Evolutionary conservation across 176 grass and related monocot genomes (phyloP).

Genomic region (Otatea glauca): DNA sequence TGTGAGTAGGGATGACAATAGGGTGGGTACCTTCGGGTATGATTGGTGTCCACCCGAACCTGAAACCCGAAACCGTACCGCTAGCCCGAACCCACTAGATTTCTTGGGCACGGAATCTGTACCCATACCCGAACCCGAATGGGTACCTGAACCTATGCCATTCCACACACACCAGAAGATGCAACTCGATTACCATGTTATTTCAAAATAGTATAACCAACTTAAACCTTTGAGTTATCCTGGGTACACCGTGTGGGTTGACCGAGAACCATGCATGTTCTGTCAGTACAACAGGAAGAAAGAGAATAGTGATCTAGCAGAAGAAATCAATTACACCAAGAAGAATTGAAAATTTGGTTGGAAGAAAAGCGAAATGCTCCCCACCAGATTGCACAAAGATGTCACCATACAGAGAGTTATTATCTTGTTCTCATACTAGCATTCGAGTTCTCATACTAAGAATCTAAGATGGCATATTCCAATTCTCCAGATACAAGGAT

Average conservation of each 20-base stretch:
- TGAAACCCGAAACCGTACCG: no score
- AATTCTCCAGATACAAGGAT: no score
- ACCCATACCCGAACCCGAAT: no score
- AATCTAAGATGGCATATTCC: no score
- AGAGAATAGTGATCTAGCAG: constrained; percentile 43
- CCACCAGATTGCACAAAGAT: constrained; percentile 89
- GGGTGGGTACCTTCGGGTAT: no score
- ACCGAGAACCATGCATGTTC: constrained; percentile 8
- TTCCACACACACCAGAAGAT: not conserved
- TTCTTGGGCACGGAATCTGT: no score
- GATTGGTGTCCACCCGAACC: no score
- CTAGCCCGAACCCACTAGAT: no score
- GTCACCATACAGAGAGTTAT: constrained; percentile 13
- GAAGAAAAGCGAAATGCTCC: constrained; percentile 87
- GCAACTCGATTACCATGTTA: not conserved
- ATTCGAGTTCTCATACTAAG: no score
- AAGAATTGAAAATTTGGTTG: constrained; percentile 74
- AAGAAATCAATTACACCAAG: constrained; percentile 78
- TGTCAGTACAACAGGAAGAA: not conserved
- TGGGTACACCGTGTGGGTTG: not conserved
- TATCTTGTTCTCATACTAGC: no score
- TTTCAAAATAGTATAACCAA: not conserved
- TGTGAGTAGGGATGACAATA: no score
- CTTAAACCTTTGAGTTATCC: not conserved
- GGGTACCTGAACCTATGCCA: no score